phyloP scores from a whole-genome alignment of 768 basidiomycete genomes.

The Boletus rubropictus region DNA sequence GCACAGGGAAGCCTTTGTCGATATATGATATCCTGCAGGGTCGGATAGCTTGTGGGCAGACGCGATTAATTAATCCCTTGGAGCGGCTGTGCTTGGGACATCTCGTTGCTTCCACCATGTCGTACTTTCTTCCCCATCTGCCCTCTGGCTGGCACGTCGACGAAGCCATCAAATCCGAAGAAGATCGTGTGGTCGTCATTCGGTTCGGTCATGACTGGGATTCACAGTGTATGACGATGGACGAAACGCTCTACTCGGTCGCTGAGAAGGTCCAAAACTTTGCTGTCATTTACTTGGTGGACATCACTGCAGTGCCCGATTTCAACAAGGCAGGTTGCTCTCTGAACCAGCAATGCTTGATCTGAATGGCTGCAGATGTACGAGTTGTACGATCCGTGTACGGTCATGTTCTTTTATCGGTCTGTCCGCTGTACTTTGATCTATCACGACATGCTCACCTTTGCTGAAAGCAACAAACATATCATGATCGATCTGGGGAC shows the following conservation, averaged over 20 bases:
- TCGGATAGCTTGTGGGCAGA: neutral
- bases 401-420: constrained; percentile 99
- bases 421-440: constrained; percentile 25
- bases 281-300: constrained; percentile 91
- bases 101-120: constrained; percentile 44
- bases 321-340: constrained; percentile 78
- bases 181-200: constrained; percentile 90
- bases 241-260: constrained; percentile 88
- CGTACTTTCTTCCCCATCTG: constrained; percentile 84
- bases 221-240: constrained; percentile 96
- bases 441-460: neutral
- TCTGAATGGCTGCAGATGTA: constrained; percentile 70
- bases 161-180: constrained; percentile 97
- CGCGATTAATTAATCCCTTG: neutral
- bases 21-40: neutral
- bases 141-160: constrained; percentile 98
- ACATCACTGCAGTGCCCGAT: constrained; percentile 96
- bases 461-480: constrained; percentile 75
- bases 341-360: neutral
- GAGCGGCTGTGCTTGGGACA: neutral
- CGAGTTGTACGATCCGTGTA: constrained; percentile 94
- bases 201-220: constrained; percentile 96
- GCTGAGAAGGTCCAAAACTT: constrained; percentile 98
- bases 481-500: constrained; percentile 99
- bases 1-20: neutral